phyloP scores from a whole-genome alignment of 2,329 filamentous ascomycete species.

The Ramichloridium luteum region DNA sequence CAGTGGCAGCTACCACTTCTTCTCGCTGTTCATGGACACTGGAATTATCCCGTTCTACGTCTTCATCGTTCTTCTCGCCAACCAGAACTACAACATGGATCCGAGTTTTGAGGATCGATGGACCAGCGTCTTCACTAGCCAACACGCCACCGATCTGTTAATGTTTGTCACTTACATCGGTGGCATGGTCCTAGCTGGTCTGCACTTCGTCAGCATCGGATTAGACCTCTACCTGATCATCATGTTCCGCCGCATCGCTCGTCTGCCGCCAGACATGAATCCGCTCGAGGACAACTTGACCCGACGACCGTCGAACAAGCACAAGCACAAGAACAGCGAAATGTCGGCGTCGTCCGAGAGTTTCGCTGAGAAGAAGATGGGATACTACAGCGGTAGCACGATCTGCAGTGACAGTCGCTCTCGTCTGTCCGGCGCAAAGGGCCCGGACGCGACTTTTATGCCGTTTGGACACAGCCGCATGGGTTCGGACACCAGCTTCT shows the following conservation, averaged over 20 bases:
- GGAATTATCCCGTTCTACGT: slow-evolving; percentile 51
- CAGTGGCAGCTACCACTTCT: slow-evolving; percentile 79
- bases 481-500: slow-evolving; percentile 48
- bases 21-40: slow-evolving; percentile 62
- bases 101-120: slow-evolving; percentile 43
- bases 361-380: slow-evolving; percentile 47
- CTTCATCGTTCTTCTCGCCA: slow-evolving; percentile 44
- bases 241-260: slow-evolving; percentile 69
- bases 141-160: slow-evolving; percentile 47
- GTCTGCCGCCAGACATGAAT: slow-evolving; percentile 87
- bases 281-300: slow-evolving; percentile 80
- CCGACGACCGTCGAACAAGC: slow-evolving; percentile 33
- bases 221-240: slow-evolving; percentile 64
- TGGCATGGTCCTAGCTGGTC: slow-evolving; percentile 48
- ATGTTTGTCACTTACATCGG: slow-evolving; percentile 53
- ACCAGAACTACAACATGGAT: slow-evolving; percentile 39
- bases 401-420: slow-evolving; percentile 26
- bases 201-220: slow-evolving; percentile 59
- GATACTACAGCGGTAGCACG: slow-evolving; percentile 35
- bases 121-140: slow-evolving; percentile 53
- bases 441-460: slow-evolving; percentile 40
- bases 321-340: slow-evolving; percentile 62
- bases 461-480: slow-evolving; percentile 71
- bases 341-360: slow-evolving; percentile 28
- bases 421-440: slow-evolving; percentile 28